phyloP scores from a whole-genome alignment of 139 green algal species.

The Tetratostichococcus sp. region DNA sequence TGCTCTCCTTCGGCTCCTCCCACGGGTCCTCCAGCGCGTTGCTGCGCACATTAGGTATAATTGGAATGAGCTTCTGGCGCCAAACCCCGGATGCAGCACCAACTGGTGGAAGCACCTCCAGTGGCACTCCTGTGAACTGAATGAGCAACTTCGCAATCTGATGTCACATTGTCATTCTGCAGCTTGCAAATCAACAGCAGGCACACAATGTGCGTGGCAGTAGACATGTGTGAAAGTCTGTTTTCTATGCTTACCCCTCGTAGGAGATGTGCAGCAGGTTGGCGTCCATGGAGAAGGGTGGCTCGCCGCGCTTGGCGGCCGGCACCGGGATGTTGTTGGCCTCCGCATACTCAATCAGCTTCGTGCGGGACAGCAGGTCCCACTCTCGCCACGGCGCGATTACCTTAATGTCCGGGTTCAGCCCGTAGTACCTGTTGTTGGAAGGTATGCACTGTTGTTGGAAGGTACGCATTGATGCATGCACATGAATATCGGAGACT shows the following conservation, averaged over 20 bases:
- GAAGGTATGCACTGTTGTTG: background rate
- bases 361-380: slow-evolving; percentile 87
- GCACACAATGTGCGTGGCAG: too few relatives aligned
- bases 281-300: slow-evolving; percentile 92
- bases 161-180: too few relatives aligned
- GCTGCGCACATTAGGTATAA: slow-evolving; percentile 24
- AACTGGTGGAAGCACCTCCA: too few relatives aligned
- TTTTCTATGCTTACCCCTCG: too few relatives aligned
- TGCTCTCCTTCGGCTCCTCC: slow-evolving; percentile 72
- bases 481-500: too few relatives aligned
- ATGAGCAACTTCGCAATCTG: too few relatives aligned
- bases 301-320: slow-evolving; percentile 81
- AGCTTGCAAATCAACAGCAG: too few relatives aligned
- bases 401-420: slow-evolving; percentile 99
- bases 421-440: slow-evolving; percentile 77
- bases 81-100: too few relatives aligned
- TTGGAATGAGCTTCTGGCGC: too few relatives aligned
- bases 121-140: too few relatives aligned
- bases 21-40: slow-evolving; percentile 95
- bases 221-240: too few relatives aligned
- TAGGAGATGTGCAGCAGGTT: slow-evolving; percentile 97
- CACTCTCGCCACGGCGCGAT: slow-evolving; percentile 99
- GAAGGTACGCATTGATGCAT: too few relatives aligned
- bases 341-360: slow-evolving; percentile 88
- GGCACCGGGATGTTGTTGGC: slow-evolving; percentile 63